Conservation (phyloP, 305 asterid genomes). For the Andrographis paniculata region DNA sequence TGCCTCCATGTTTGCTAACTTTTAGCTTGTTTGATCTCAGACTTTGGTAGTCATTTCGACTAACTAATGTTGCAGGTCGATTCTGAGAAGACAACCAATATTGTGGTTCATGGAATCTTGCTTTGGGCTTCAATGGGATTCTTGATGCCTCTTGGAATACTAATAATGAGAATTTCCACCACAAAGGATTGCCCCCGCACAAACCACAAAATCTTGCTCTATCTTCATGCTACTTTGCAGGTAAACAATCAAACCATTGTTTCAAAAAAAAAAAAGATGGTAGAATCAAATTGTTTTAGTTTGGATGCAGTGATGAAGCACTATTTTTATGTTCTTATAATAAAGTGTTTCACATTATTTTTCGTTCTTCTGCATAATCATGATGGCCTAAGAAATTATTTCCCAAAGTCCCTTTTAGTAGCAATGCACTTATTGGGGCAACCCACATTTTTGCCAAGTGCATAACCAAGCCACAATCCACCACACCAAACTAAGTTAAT, state of each 20-base stretch:
- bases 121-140: constrained; percentile 77
- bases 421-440: constrained; percentile 11
- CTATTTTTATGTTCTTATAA: constrained; percentile 18
- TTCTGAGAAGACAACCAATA: constrained; percentile 34
- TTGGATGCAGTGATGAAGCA: no score
- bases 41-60: no score
- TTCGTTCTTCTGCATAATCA: constrained; percentile 32
- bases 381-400: constrained; percentile 17
- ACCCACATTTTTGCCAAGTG: constrained; percentile 28
- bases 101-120: constrained; percentile 61
- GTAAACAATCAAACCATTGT: constrained; percentile 25
- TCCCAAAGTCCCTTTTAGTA: constrained; percentile 2
- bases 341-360: constrained; percentile 17
- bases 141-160: constrained; percentile 69
- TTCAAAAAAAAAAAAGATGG: not conserved
- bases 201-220: constrained; percentile 39
- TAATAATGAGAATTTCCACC: constrained; percentile 50
- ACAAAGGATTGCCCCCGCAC: constrained; percentile 28
- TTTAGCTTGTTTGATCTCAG: not conserved
- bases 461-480: constrained; percentile 11
- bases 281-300: no score
- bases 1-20: not conserved
- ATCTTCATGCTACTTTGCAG: constrained; percentile 60
- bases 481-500: no score
- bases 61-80: constrained; percentile 48